Base-by-base conservation (phyloP, 768 basidiomycete species). In the Lentinula guzmanii region DNA sequence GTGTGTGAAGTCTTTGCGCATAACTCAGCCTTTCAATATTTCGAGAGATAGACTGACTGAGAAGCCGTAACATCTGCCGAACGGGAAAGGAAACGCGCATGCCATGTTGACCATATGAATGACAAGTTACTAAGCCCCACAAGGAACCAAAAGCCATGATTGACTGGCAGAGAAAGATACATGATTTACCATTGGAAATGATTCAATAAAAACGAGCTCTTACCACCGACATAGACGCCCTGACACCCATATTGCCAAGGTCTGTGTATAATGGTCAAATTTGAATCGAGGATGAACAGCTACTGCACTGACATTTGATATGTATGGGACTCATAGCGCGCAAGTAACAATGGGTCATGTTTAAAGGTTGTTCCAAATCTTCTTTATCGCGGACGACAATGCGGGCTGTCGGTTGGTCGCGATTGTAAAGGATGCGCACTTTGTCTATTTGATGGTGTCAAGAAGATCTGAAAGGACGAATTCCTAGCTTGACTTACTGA, bases 251-350 rank as follows among this genome's bases (percentile, higher is more conserved):
- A 67, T 92, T 91, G 34, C 78, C 83, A 42, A 91, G 77, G 73
- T 91, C 89, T 87, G 63, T 10, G 18, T 28, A 35, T 18, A 16
- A 9, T 21, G 34, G 35, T 24, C 52, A 52, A 58, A 34, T 65
- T 37, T 54, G 50, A 28, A 39, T 59, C n/a, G 63, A 64, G 54
- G 21, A 57, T 33, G n/a, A 18, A 43, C 28, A 31, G 28, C 21
- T 46, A 21, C 21, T 16, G 43, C 6, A 71, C 82, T 34, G 63
- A 87, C 86, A 93, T 74, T 91, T 86, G 62, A 91, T 73, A 68
- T 93, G 91, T 52, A 94, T 91, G 5, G 91, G 91, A 64, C 87
- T 89, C 90, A 94, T 92, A 0, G 90, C 90, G n/a, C 91, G 83
- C 8, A 93, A 75, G 65, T 88, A 90, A 60, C 86, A 89, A 71